phyloP scores from a whole-genome alignment of 1,284 basidiomycete genomes.

The Heterobasidion irregulare region DNA sequence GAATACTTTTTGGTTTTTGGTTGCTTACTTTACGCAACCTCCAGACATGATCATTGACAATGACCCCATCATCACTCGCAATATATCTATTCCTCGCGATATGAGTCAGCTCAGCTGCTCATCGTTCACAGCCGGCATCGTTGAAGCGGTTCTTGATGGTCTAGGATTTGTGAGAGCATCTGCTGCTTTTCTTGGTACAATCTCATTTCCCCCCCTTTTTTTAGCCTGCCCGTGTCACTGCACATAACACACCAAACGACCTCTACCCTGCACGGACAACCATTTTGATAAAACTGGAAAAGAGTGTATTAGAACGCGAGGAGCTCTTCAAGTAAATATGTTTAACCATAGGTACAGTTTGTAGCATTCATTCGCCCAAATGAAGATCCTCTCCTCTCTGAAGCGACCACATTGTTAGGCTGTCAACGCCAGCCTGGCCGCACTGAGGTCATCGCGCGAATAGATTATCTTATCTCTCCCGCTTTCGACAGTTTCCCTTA shows the following conservation, averaged over 20 bases:
- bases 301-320: conserved; percentile 83
- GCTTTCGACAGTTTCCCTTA: too few species aligned
- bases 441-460: too few species aligned
- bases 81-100: conserved; percentile 91
- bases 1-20: background rate
- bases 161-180: conserved; percentile 75
- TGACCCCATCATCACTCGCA: conserved; percentile 83
- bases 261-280: conserved; percentile 81
- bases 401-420: background rate
- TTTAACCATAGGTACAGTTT: background rate
- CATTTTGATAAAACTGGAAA: conserved; percentile 91
- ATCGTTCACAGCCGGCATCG: conserved; percentile 93
- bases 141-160: conserved; percentile 95
- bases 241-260: conserved; percentile 85
- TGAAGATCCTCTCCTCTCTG: too few species aligned
- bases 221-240: conserved; percentile 94
- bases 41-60: conserved; percentile 99
- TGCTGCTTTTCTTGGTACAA: background rate
- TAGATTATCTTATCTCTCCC: too few species aligned
- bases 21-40: background rate
- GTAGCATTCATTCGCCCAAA: background rate
- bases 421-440: background rate
- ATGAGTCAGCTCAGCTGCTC: conserved; percentile 93
- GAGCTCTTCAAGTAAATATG: conserved; percentile 54
- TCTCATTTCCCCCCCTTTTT: background rate